Percentiles rank a stretch among this genome's conserved stretches.
phyloP scores from a whole-genome alignment of 345 rosid species.

The Citrus glauca region DNA sequence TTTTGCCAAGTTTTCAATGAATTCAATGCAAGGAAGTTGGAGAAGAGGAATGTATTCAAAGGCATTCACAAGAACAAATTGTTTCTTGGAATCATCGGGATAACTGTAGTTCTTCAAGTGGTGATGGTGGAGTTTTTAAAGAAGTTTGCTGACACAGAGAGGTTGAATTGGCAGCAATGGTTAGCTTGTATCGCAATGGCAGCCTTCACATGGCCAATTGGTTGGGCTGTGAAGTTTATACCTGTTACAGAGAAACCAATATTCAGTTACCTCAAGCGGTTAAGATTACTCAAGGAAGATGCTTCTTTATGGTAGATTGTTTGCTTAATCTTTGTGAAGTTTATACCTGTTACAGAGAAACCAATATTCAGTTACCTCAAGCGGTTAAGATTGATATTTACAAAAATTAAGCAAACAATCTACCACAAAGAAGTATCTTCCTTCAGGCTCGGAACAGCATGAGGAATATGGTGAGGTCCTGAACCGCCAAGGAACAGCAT shows the following conservation, averaged over 20 bases:
- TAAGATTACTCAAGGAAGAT: background rate
- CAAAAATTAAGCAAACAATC: conserved; percentile 20
- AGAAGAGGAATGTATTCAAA: conserved; percentile 59
- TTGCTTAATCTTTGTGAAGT: conserved; percentile 30
- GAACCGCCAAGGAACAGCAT: conserved; percentile 1
- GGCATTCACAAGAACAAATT: conserved; percentile 49
- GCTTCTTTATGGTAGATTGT: no score
- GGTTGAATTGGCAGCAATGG: conserved; percentile 51
- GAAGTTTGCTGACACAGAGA: conserved; percentile 57
- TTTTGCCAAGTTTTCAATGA: conserved; percentile 69
- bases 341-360: conserved; percentile 46
- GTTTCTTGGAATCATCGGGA: conserved; percentile 53
- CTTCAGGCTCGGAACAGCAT: conserved; percentile 10
- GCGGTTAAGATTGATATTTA: conserved; percentile 18
- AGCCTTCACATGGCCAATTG: conserved; percentile 61
- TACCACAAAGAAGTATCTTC: conserved; percentile 13
- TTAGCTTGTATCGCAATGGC: conserved; percentile 43
- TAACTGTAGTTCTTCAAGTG: conserved; percentile 63
- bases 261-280: conserved; percentile 33
- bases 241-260: conserved; percentile 51
- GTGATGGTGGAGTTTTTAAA: conserved; percentile 59
- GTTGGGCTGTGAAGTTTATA: conserved; percentile 51
- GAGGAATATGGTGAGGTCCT: conserved; percentile 1
- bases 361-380: conserved; percentile 42
- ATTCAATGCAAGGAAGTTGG: conserved; percentile 66